Conservation (phyloP, 1,284 basidiomycete species). For the Sanghuangporus weigelae region DNA sequence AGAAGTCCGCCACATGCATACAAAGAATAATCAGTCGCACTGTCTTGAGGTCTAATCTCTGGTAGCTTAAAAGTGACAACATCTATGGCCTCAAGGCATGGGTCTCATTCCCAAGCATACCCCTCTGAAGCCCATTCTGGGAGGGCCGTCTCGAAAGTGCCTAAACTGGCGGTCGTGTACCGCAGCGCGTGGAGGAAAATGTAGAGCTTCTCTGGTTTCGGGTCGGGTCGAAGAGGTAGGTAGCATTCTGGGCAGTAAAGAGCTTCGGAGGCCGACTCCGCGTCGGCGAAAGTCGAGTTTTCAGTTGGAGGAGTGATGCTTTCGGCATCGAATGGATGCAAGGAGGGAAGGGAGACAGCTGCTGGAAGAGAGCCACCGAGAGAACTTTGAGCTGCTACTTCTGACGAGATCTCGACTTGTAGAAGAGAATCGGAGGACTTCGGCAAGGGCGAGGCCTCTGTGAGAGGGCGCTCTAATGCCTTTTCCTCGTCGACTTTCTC, state of each 20-base stretch:
- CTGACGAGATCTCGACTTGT: not conserved
- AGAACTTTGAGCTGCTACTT: not conserved
- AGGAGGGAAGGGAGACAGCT: not conserved
- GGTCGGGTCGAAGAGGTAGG: slow-evolving; percentile 86
- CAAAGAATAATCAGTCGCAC: too few species aligned
- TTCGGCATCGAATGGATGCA: not conserved
- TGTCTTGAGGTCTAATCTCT: too few species aligned
- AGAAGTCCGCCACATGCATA: too few species aligned
- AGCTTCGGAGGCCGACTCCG: slow-evolving; percentile 19
- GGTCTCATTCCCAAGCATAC: slow-evolving; percentile 45
- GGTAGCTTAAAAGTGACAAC: not conserved
- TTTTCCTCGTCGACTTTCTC: not conserved
- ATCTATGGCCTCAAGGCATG: not conserved
- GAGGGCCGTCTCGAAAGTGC: slow-evolving; percentile 69
- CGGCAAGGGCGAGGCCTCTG: not conserved
- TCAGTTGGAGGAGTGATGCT: not conserved
- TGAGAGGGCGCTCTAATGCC: not conserved
- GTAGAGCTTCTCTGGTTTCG: slow-evolving; percentile 83
- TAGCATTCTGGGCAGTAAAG: slow-evolving; percentile 84
- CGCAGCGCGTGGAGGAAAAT: slow-evolving; percentile 90
- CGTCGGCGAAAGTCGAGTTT: not conserved
- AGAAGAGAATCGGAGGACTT: not conserved
- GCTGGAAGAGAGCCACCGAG: not conserved
- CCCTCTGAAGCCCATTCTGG: slow-evolving; percentile 67
- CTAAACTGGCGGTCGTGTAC: slow-evolving; percentile 69